These are phyloP conservation scores for Brassica balearica DNA, from an alignment of 441 rosid species.

Conservation along the genomic window DNA sequence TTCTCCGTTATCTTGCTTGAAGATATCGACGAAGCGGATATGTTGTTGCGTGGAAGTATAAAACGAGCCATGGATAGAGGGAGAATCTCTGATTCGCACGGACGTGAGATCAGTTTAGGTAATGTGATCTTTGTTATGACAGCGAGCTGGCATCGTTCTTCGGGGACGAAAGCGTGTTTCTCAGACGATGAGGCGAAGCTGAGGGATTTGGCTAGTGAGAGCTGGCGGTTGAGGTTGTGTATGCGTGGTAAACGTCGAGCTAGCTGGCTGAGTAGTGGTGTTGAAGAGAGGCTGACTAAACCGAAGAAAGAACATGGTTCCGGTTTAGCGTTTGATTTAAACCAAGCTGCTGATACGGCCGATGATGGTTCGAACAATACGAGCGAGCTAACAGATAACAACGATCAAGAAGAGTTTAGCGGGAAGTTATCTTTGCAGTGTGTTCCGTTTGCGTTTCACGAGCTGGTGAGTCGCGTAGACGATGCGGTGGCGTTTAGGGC, in stretches of 20 bases:
- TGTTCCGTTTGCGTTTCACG: slow-evolving; percentile 61
- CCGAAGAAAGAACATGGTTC: slow-evolving; percentile 61
- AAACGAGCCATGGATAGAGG: slow-evolving; percentile 94
- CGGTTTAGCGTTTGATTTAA: slow-evolving; percentile 72
- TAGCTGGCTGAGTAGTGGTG: slow-evolving; percentile 55
- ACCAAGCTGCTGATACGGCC: slow-evolving; percentile 69
- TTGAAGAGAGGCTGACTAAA: slow-evolving; percentile 53
- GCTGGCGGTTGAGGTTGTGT: slow-evolving; percentile 76
- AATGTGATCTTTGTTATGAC: slow-evolving; percentile 88
- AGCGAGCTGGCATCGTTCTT: slow-evolving; percentile 56
- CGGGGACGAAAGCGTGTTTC: slow-evolving; percentile 47
- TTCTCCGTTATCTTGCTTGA: slow-evolving; percentile 85
- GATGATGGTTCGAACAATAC: slow-evolving; percentile 83
- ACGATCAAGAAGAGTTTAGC: slow-evolving; percentile 67
- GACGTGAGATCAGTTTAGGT: slow-evolving; percentile 93
- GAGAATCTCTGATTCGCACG: slow-evolving; percentile 82
- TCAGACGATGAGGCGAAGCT: slow-evolving; percentile 64
- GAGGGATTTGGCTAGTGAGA: slow-evolving; percentile 54
- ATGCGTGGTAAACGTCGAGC: slow-evolving; percentile 73
- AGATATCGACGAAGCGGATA: slow-evolving; percentile 87
- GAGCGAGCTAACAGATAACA: slow-evolving; percentile 85
- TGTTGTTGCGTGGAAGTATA: slow-evolving; percentile 73
- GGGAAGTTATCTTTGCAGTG: slow-evolving; percentile 64
- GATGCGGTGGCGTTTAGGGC: slow-evolving; percentile 68
- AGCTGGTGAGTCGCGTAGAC: slow-evolving; percentile 65